Conservation (phyloP, 495 filamentous ascomycete genomes). For the Podospora australis region DNA sequence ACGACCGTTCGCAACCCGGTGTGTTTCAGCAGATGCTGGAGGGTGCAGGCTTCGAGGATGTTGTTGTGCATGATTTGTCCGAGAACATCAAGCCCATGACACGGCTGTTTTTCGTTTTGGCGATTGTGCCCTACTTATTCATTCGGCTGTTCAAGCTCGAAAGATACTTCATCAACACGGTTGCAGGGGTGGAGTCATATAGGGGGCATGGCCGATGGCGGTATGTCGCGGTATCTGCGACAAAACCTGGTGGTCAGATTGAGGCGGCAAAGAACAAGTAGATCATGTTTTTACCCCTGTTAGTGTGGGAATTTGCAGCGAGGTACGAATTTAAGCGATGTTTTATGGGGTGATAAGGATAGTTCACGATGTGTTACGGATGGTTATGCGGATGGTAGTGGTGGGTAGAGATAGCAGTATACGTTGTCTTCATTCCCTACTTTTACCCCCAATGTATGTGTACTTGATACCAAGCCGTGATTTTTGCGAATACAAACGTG, state of each 20-base stretch:
- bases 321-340: no score
- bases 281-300: no score
- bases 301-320: no score
- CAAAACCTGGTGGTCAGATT: conserved; percentile 21
- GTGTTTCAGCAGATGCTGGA: conserved; percentile 33
- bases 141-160: conserved; percentile 42
- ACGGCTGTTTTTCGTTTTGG: conserved; percentile 46
- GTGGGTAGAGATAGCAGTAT: no score
- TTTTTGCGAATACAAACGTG: no score
- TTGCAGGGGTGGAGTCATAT: conserved; percentile 20
- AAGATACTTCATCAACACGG: conserved; percentile 27
- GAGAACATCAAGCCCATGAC: conserved; percentile 47
- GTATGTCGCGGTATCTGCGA: conserved; percentile 25
- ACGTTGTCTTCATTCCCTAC: no score
- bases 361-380: no score
- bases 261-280: conserved; percentile 22
- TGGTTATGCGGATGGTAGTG: no score
- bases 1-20: conserved; percentile 19
- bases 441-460: no score
- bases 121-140: conserved; percentile 46
- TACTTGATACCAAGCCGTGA: no score
- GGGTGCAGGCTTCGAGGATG: conserved; percentile 46
- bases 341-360: no score
- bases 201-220: conserved; percentile 19
- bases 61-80: conserved; percentile 41